Evolutionary conservation across 2,329 filamentous ascomycete genomes (phyloP), one percentile per base, ranked within the genome.

Genomic region (Mycosphaerelloides madeirae): DNA sequence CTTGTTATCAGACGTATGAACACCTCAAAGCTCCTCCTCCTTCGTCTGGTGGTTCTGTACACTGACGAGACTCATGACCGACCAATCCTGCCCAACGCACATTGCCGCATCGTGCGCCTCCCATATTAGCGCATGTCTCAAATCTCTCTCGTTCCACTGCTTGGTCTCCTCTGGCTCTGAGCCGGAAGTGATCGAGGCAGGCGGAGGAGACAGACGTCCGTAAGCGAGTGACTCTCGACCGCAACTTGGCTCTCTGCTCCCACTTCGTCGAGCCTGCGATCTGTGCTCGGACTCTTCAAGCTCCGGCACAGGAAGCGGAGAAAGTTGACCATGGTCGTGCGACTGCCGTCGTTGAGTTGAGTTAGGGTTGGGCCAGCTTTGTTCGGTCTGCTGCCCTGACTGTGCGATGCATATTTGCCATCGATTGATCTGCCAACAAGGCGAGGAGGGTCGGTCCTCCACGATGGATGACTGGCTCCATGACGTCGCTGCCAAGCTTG

Each of bases 21-120:
- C 37, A 9, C 31, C n/a, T 54, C 44, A 62, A 16, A 64, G 42
- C 41, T 63, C 61, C 32, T 57, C 51, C 38, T 64, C 61, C 38
- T 49, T 46, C 25, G 48, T 38, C 11, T 57, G 52, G 34, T 62
- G 59, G 1, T 60, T 60, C 22, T 46, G 38, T 1, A 62, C 58
- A 37, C 61, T 64, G 16, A 60, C 53, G 8, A 63, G 45, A 2
- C 47, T 49, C n/a, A 60, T 48, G 8, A 50, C 48, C 13, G 50
- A 49, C 59, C 61, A 64, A 4, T 48, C 43, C 3, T 29, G 38
- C 3, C 44, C 49, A 18, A 53, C 38, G 3, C 52, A 49, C 3
- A 58, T 31, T 8, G 53, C 59, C 6, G 60, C 58, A 38, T 58
- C 45, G 38, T 49, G 58, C n/a, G 58, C 57, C 41, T 54, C 49